These are phyloP conservation scores for Globisporangium orthogonon DNA, from an alignment of 352 stramenopile species.

Conservation along the genomic window DNA sequence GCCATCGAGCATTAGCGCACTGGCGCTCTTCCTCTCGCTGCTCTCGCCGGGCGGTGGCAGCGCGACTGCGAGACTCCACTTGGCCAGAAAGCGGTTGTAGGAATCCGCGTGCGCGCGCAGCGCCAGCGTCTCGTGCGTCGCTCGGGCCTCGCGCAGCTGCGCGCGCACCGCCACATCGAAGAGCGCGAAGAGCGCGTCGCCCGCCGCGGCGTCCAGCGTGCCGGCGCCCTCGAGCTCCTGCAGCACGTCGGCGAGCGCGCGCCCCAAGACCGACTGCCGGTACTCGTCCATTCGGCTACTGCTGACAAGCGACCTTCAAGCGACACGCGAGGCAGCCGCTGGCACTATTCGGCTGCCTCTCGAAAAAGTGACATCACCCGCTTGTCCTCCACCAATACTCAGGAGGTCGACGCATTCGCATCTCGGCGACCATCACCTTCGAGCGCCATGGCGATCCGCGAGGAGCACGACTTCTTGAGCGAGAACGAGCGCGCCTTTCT, in stretches of 20 bases:
- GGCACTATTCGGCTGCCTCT: not conserved
- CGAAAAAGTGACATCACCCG: not conserved
- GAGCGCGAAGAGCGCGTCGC: constrained; percentile 42
- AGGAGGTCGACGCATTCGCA: not conserved
- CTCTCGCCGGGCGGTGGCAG: constrained; percentile 2
- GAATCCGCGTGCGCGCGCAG: constrained; percentile 31
- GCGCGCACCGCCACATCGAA: constrained; percentile 44
- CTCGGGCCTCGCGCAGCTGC: constrained; percentile 17
- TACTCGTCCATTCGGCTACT: constrained; percentile 49
- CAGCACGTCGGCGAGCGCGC: constrained; percentile 56
- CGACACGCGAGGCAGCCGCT: too few species aligned
- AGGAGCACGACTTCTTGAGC: constrained; percentile 72
- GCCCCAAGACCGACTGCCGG: constrained; percentile 44
- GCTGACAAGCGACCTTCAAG: too few species aligned
- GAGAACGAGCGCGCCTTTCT: constrained; percentile 81
- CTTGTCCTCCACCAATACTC: not conserved
- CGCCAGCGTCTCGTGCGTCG: constrained; percentile 41
- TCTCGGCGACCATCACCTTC: not conserved
- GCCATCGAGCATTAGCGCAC: constrained; percentile 27
- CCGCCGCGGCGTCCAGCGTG: constrained; percentile 17
- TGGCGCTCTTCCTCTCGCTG: not conserved
- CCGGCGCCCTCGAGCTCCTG: constrained; percentile 32
- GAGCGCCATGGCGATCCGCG: constrained; percentile 36
- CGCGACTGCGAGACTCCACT: constrained; percentile 45
- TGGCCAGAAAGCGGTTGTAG: constrained; percentile 64